Base-by-base conservation (phyloP, 2,329 filamentous ascomycete species). In the Cladophialophora bantiana region DNA sequence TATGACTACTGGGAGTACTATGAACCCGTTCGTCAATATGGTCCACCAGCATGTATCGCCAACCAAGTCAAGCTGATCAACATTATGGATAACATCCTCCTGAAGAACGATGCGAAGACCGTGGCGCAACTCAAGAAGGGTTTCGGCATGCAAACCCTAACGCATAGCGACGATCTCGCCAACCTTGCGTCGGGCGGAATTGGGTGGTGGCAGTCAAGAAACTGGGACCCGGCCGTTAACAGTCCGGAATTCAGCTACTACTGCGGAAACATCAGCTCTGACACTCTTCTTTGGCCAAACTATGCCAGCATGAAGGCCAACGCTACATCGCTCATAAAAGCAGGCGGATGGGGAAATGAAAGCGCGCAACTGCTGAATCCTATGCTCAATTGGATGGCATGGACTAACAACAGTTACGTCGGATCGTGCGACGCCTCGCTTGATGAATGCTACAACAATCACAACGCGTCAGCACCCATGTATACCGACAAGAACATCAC, bases 1-100 rank as follows among this genome's bases (percentile, higher is more conserved):
- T 88, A 87, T 70, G 91, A 95, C 72, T 94, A 89, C 78, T 94
- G 91, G 73, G 78, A 85, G 69, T 89, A 89, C 73, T 88, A 82
- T 72, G 85, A 87, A 73, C 84, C 87, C 0, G 82, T 88, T 63
- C 81, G 85, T 12, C 75, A 83, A 18, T 85, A 84, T 65, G 87
- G 79, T 1, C 86, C 87, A 10, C 79, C 83, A 0, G 84, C 86
- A 36, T 95, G 92, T 74, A 84, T 93, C 40, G 78, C 81, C 0
- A 84, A 84, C 1, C 89, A 88, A 0, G 88, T 90, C 74, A 88
- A 86, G 36, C 77, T 89, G 50, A 84, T 83, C 26, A 80, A 87
- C 65, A 80, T 88, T 10, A 75, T 89, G 4, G 88, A 90, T 72
- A 85, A 82, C 42, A 86, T 89, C 68, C 75, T 88, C 7, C 75